phyloP scores from a whole-genome alignment of 169 alveolate species.

The Plasmodium vivax region DNA sequence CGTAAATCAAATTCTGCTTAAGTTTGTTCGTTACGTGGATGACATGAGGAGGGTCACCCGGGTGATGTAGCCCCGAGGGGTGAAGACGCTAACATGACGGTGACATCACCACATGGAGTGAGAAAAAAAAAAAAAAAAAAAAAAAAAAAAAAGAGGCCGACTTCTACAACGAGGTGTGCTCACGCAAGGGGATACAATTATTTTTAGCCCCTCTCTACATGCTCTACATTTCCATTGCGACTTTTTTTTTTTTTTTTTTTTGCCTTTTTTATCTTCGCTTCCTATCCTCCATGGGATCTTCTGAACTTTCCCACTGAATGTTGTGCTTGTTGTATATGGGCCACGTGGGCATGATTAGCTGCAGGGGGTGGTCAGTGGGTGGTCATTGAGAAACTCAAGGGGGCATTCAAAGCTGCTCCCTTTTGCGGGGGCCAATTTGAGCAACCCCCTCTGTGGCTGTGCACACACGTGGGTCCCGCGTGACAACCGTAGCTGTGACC shows the following conservation, averaged over 20 bases:
- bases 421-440: neutral
- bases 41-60: slow-evolving; percentile 1
- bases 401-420: neutral
- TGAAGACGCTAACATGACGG: neutral
- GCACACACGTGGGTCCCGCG: neutral
- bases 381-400: neutral
- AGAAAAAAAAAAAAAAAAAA: neutral
- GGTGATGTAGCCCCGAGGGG: neutral
- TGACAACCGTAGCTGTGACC: neutral
- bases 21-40: slow-evolving; percentile 10
- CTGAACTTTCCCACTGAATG: slow-evolving; percentile 27
- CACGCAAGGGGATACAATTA: neutral
- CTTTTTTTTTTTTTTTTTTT: neutral
- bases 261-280: slow-evolving; percentile 16
- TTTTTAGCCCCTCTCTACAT: neutral
- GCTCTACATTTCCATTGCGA: neutral
- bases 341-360: slow-evolving; percentile 68
- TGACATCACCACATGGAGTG: neutral
- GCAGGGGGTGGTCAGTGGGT: neutral
- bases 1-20: slow-evolving; percentile 19
- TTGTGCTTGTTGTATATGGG: slow-evolving; percentile 53
- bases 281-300: neutral
- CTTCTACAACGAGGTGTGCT: neutral
- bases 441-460: neutral
- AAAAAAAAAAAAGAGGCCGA: neutral